A percentile compares a stretch with the other conserved stretches of the same genome.
phyloP scores from a whole-genome alignment of 768 basidiomycete species.

The Suillus placidus region DNA sequence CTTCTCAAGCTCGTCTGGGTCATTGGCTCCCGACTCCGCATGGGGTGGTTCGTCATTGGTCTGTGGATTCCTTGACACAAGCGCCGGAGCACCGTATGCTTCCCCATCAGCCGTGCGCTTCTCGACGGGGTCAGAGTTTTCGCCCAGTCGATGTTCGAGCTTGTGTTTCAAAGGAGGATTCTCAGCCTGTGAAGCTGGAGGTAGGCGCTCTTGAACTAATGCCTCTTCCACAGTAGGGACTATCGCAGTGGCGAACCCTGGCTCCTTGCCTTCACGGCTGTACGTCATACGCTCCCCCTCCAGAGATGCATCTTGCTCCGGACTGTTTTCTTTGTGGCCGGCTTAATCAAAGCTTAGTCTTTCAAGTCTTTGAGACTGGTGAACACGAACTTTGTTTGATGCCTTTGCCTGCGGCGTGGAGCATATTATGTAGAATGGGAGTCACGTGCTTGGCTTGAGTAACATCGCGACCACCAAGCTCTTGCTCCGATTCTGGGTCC shows the following conservation, averaged over 20 bases:
- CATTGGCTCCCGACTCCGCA: constrained; percentile 45
- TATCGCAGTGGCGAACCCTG: constrained; percentile 62
- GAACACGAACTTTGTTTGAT: constrained; percentile 53
- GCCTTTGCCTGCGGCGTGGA: constrained; percentile 41
- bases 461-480: constrained; percentile 44
- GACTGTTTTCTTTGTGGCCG: constrained; percentile 14
- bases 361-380: not conserved
- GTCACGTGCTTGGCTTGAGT: constrained; percentile 43
- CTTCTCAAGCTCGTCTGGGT: constrained; percentile 52
- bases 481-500: constrained; percentile 77
- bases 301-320: constrained; percentile 37
- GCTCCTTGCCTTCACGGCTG: constrained; percentile 50
- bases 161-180: constrained; percentile 33
- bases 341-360: constrained; percentile 37
- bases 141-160: constrained; percentile 22
- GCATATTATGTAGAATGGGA: constrained; percentile 34
- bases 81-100: constrained; percentile 57
- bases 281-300: constrained; percentile 56
- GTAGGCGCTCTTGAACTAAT: constrained; percentile 51
- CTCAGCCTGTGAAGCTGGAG: constrained; percentile 36
- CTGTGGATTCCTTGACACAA: constrained; percentile 45
- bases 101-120: constrained; percentile 45
- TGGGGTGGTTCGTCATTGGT: constrained; percentile 51
- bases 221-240: constrained; percentile 77
- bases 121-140: constrained; percentile 24